These are phyloP conservation scores for Spergularia bocconei DNA, from an alignment of 148 eudicot species.

Conservation along the genomic window DNA sequence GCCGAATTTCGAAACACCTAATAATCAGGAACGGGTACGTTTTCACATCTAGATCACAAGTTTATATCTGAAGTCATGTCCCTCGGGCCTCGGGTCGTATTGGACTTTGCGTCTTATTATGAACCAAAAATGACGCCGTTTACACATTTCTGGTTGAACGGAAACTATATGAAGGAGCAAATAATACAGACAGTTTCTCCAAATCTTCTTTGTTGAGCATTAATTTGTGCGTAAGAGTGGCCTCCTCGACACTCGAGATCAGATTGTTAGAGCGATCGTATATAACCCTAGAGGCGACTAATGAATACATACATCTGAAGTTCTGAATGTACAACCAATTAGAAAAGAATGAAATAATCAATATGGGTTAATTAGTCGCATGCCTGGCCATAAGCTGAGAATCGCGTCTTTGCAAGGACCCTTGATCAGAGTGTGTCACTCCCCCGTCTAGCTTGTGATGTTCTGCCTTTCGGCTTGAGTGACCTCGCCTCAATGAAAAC, in stretches of 20 bases:
- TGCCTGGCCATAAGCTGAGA: constrained; percentile 33
- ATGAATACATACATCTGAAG: background rate
- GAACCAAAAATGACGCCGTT: too few relatives aligned
- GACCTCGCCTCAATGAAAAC: constrained; percentile 24
- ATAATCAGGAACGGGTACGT: too few relatives aligned
- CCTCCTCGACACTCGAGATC: background rate
- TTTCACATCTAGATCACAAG: too few relatives aligned
- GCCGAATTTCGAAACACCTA: too few relatives aligned
- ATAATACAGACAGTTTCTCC: background rate
- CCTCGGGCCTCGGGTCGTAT: too few relatives aligned
- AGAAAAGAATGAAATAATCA: constrained; percentile 35
- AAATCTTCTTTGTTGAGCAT: background rate
- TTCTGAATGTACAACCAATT: constrained; percentile 18
- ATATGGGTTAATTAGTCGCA: constrained; percentile 28
- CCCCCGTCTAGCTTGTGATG: constrained; percentile 36
- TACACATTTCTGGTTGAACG: background rate
- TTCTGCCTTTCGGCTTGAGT: constrained; percentile 28
- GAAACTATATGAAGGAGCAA: background rate
- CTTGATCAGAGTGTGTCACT: constrained; percentile 21
- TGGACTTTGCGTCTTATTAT: too few relatives aligned
- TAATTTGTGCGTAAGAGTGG: background rate
- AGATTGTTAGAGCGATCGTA: constrained; percentile 16
- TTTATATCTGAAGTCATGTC: too few relatives aligned
- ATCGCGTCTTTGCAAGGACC: constrained; percentile 35
- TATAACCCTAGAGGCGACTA: constrained; percentile 12